Evolutionary conservation across 2,329 filamentous ascomycete species (phyloP).

Genomic region (Pseudocercospora pini-densiflorae): DNA sequence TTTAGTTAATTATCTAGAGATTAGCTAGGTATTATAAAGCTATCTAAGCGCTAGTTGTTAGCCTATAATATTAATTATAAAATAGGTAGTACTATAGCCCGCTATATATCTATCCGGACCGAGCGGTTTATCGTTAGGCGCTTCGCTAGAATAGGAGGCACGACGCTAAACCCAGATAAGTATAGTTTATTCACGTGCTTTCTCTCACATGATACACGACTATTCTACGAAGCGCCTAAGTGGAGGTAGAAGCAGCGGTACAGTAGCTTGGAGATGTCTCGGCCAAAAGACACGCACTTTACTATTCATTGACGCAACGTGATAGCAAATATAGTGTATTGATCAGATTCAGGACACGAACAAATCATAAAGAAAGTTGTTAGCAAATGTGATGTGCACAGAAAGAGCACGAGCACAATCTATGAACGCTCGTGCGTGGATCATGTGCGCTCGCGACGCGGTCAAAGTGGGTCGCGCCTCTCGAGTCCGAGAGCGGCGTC

Average conservation of each 20-base stretch:
- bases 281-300: not conserved
- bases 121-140: no score
- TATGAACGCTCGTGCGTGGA: not conserved
- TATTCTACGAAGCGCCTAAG: no score
- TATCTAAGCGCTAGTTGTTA: no score
- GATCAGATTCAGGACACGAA: not conserved
- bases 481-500: not conserved
- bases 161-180: no score
- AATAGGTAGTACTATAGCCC: no score
- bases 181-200: no score
- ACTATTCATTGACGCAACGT: not conserved
- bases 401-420: not conserved
- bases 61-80: no score
- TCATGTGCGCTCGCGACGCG: not conserved
- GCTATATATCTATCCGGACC: no score
- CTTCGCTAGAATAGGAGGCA: no score
- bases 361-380: not conserved
- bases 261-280: not conserved
- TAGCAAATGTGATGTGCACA: not conserved
- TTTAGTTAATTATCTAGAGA: not conserved
- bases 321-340: not conserved
- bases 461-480: not conserved
- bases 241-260: no score
- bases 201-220: no score
- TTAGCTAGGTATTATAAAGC: no score